Evolutionary conservation across 2,329 filamentous ascomycete genomes (phyloP), one percentile per base, ranked within the genome.

Genomic region (Fusarium transvaalense): DNA sequence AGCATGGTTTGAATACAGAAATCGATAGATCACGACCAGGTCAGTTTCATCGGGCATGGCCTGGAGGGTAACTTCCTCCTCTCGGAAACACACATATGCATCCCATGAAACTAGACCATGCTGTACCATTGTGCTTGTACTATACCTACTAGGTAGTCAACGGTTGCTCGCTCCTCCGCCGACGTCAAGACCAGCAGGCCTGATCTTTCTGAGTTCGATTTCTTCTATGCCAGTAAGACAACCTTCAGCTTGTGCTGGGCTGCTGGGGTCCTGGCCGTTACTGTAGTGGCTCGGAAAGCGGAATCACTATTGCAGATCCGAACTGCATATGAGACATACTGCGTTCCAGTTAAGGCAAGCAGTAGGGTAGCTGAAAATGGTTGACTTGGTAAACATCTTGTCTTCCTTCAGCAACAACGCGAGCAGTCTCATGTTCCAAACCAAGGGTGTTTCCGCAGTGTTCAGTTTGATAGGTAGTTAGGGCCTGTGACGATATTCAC

Each of bases 211-310:
- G 6, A n/a, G 14, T 25, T 27, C 34, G 12, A 51, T 27, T 19
- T 51, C n/a, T 17, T 21, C 17, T 21, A 15, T 14, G 17, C 23
- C 6, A 37, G 14, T 10, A 23, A 38, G 23, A 29, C 25, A 21
- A 29, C 23, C 14, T n/a, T 17, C 21, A n/a, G n/a, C 23, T 39
- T 38, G 10, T 29, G 21, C 31, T 8, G 23, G 21, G 13, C 23
- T 50, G 13, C 23, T 34, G 17, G 23, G 25, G 38, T 51, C 50
- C 55, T 57, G 45, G 12, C 21, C 35, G 29, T 46, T 37, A 15
- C 31, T 35, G 31, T 45, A 27, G 34, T 46, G 60, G 38, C 38
- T 45, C 39, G 39, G 61, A 51, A 60, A 57, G 35, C 39, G 47
- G 50, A 52, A 50, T 29, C 34, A 27, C n/a, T 23, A 50, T 21